Percentiles rank a stretch among this genome's conserved stretches.
phyloP scores from a whole-genome alignment of 1,139 yeast species.

The Scheffersomyces quercinus region DNA sequence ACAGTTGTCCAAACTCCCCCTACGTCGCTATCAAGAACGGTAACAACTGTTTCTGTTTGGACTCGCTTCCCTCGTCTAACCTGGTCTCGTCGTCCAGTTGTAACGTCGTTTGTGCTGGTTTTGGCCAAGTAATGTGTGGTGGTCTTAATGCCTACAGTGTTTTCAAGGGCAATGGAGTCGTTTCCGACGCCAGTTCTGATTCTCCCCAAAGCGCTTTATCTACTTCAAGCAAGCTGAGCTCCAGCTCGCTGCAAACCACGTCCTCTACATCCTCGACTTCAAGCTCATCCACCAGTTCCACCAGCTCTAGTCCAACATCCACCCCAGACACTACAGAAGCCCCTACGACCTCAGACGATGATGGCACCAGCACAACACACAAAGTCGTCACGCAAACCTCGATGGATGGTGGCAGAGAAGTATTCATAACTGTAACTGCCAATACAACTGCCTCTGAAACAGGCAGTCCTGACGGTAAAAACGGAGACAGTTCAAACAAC shows the following conservation, averaged over 20 bases:
- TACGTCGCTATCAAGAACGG: constrained; percentile 65
- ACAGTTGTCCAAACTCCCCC: constrained; percentile 46
- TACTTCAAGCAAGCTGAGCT: constrained; percentile 6
- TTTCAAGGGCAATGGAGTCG: constrained; percentile 27
- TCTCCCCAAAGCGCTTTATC: constrained; percentile 4
- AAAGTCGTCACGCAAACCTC: constrained; percentile 18
- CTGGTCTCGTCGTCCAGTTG: constrained; percentile 35
- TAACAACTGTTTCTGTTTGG: constrained; percentile 65
- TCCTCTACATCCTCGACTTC: constrained; percentile 15
- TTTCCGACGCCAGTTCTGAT: constrained; percentile 3
- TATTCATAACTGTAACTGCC: constrained; percentile 21
- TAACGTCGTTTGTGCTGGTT: constrained; percentile 52
- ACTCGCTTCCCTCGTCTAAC: constrained; percentile 45
- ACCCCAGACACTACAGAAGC: constrained; percentile 3
- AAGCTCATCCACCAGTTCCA: constrained; percentile 19
- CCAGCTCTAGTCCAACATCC: constrained; percentile 14
- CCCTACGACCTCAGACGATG: constrained; percentile 1
- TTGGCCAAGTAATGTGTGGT: constrained; percentile 55
- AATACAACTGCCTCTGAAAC: constrained; percentile 2
- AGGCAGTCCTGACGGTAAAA: neutral
- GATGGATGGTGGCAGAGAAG: constrained; percentile 14
- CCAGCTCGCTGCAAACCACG: constrained; percentile 5
- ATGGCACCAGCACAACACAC: constrained; percentile 4
- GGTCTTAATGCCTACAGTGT: constrained; percentile 48
- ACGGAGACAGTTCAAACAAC: neutral